Conservation (phyloP, 2,329 filamentous ascomycete genomes). For the Beauveria sp. region DNA sequence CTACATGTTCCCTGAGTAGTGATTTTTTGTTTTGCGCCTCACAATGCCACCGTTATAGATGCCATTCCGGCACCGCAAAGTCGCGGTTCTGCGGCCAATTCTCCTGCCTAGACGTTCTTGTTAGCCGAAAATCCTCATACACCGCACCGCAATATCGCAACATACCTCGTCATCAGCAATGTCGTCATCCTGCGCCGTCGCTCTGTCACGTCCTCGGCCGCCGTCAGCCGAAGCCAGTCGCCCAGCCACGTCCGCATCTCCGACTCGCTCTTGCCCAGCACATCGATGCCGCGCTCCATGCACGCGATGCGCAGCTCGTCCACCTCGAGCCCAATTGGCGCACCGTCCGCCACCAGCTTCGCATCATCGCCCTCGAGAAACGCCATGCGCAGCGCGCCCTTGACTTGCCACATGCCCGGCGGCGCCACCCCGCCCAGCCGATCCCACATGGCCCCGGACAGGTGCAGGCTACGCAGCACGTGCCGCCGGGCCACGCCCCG, state of each 20-base stretch:
- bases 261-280: conserved; percentile 47
- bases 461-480: conserved; percentile 34
- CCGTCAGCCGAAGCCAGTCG: conserved; percentile 42
- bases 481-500: conserved; percentile 26
- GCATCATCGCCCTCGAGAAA: conserved; percentile 66
- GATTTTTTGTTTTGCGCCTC: not conserved
- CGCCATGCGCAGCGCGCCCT: conserved; percentile 45
- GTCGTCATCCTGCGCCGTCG: conserved; percentile 31
- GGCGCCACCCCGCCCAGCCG: conserved; percentile 37
- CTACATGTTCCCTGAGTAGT: not conserved
- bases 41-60: conserved; percentile 21
- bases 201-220: conserved; percentile 28
- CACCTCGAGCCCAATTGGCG: conserved; percentile 43
- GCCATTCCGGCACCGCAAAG: conserved; percentile 35
- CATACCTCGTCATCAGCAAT: conserved; percentile 35
- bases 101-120: conserved; percentile 24
- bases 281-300: conserved; percentile 58
- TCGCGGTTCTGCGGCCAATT: conserved; percentile 34
- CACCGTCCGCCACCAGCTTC: conserved; percentile 58
- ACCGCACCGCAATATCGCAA: not conserved
- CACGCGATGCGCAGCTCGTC: conserved; percentile 65
- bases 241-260: conserved; percentile 42
- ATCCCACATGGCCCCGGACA: conserved; percentile 44
- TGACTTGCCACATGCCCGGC: conserved; percentile 43
- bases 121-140: not conserved